These are phyloP conservation scores for Blakeslea trispora DNA, from an alignment of 371 early-diverging fungal genomes.

Conservation along the genomic window DNA sequence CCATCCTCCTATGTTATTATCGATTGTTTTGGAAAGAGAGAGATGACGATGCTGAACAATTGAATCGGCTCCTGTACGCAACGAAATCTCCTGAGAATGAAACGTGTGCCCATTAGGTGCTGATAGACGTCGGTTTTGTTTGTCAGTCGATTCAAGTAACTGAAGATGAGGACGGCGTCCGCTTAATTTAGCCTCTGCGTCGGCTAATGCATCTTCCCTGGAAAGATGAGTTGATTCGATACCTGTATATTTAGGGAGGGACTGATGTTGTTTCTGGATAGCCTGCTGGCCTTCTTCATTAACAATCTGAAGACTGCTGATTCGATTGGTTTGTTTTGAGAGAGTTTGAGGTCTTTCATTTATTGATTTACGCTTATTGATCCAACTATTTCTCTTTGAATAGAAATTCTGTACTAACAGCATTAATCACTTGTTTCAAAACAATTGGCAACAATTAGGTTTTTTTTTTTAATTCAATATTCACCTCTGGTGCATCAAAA, in stretches of 20 bases:
- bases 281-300: constrained; percentile 31
- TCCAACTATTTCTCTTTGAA: constrained; percentile 13
- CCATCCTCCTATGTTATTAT: constrained; percentile 6
- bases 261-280: not conserved
- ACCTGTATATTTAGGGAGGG: constrained; percentile 3
- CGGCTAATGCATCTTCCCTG: constrained; percentile 46
- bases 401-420: not conserved
- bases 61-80: constrained; percentile 19
- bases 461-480: not conserved
- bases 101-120: constrained; percentile 27
- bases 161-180: constrained; percentile 17
- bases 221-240: constrained; percentile 23
- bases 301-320: constrained; percentile 37
- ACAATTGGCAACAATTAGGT: too few relatives aligned
- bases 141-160: constrained; percentile 14
- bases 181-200: constrained; percentile 49
- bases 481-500: constrained; percentile 44
- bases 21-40: not conserved
- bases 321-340: constrained; percentile 2
- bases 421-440: too few relatives aligned
- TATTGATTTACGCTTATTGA: constrained; percentile 15
- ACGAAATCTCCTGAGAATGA: too few relatives aligned
- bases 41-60: constrained; percentile 1
- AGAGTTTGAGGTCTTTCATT: constrained; percentile 3
- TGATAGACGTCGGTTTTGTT: constrained; percentile 42